phyloP scores from a whole-genome alignment of 768 basidiomycete genomes.

The Chalciporus piperatus region DNA sequence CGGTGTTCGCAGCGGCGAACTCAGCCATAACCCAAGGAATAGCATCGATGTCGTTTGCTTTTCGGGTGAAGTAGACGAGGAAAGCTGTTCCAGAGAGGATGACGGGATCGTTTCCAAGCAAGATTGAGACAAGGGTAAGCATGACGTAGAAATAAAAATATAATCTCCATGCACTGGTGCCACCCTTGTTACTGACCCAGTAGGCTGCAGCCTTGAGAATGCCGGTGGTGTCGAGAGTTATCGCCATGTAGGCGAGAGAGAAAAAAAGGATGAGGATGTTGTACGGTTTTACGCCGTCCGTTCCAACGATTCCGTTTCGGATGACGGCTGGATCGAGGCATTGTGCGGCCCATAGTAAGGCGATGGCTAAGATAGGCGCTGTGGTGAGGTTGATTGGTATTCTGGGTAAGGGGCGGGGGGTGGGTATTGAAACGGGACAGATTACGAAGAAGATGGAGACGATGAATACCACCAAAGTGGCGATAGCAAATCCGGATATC shows the following conservation, averaged over 20 bases:
- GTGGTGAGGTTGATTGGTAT: constrained; percentile 50
- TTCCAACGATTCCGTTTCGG: constrained; percentile 75
- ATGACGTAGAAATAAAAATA: constrained; percentile 83
- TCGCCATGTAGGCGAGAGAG: constrained; percentile 88
- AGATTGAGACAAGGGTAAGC: constrained; percentile 70
- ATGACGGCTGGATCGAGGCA: constrained; percentile 49
- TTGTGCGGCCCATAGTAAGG: constrained; percentile 53
- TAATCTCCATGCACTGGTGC: constrained; percentile 65
- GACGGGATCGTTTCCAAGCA: constrained; percentile 94
- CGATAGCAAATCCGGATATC: constrained; percentile 45
- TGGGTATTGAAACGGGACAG: constrained; percentile 41
- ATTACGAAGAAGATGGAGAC: constrained; percentile 54
- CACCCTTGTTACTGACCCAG: constrained; percentile 81
- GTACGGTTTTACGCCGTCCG: constrained; percentile 79
- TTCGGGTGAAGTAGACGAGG: constrained; percentile 89
- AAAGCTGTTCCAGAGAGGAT: constrained; percentile 91
- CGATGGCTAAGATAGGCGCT: constrained; percentile 51
- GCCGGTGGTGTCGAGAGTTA: constrained; percentile 88
- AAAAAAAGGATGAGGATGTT: constrained; percentile 93
- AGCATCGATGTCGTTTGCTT: too few species aligned
- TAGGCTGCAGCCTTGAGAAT: constrained; percentile 84
- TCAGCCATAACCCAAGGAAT: constrained; percentile 76
- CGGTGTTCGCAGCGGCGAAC: constrained; percentile 79
- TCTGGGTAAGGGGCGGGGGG: constrained; percentile 31
- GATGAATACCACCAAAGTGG: constrained; percentile 52